phyloP scores from a whole-genome alignment of 2,329 filamentous ascomycete genomes.

The Elsinoe australis region DNA sequence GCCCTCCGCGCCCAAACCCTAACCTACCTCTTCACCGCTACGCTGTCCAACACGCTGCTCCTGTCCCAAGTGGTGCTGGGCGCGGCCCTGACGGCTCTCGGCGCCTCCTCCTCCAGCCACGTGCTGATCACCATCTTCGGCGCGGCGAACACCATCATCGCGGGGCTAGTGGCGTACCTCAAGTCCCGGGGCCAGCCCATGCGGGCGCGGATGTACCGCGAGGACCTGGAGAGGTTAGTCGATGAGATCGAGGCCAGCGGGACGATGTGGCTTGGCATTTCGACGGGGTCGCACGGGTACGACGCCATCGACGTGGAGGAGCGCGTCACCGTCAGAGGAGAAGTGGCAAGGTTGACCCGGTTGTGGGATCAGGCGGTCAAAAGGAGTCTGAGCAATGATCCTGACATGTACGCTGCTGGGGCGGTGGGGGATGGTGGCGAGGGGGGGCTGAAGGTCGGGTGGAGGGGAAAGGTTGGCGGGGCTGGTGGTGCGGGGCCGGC shows the following conservation, averaged over 20 bases:
- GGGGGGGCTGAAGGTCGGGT: slow-evolving; percentile 23
- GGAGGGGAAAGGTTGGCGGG: neutral
- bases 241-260: slow-evolving; percentile 38
- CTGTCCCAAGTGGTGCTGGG: slow-evolving; percentile 36
- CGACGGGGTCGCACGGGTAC: slow-evolving; percentile 37
- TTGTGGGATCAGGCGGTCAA: slow-evolving; percentile 35
- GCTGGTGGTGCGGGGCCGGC: neutral
- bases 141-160: slow-evolving; percentile 36
- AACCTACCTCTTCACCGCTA: slow-evolving; percentile 33
- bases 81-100: slow-evolving; percentile 35
- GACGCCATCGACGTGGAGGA: slow-evolving; percentile 41
- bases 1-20: slow-evolving; percentile 28
- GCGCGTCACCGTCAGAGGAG: slow-evolving; percentile 36
- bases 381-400: slow-evolving; percentile 35
- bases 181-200: slow-evolving; percentile 36
- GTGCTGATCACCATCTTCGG: slow-evolving; percentile 36
- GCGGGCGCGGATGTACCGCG: slow-evolving; percentile 35
- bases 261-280: slow-evolving; percentile 39
- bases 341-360: slow-evolving; percentile 31
- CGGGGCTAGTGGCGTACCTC: slow-evolving; percentile 35
- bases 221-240: slow-evolving; percentile 35
- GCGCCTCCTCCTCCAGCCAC: slow-evolving; percentile 30
- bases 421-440: slow-evolving; percentile 23
- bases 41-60: slow-evolving; percentile 33
- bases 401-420: slow-evolving; percentile 34